These are phyloP conservation scores for Diaporthe ilicicola DNA, from an alignment of 2,329 filamentous ascomycete genomes.

Conservation along the genomic window DNA sequence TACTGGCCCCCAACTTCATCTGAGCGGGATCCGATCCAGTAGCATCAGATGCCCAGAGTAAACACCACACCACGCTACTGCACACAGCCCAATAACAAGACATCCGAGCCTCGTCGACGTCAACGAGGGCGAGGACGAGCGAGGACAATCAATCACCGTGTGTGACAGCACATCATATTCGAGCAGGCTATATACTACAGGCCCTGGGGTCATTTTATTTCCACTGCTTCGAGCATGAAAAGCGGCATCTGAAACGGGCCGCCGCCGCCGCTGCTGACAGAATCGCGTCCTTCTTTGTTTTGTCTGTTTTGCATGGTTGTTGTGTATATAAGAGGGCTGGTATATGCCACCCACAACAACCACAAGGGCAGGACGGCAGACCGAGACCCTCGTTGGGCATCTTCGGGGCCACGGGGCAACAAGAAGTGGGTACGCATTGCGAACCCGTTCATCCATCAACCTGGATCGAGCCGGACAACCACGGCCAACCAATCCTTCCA, in stretches of 20 bases:
- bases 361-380: background rate
- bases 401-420: conserved; percentile 15
- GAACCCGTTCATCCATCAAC: conserved; percentile 23
- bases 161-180: conserved; percentile 8
- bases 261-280: background rate
- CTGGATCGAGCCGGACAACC: conserved; percentile 23
- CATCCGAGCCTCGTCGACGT: background rate
- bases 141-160: background rate
- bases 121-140: background rate
- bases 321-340: conserved; percentile 19
- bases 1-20: conserved; percentile 18
- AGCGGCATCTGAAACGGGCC: conserved; percentile 20
- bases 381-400: background rate
- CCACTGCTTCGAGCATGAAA: conserved; percentile 1
- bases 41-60: conserved; percentile 11
- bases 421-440: conserved; percentile 15
- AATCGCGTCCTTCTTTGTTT: conserved; percentile 12
- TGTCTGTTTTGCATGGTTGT: conserved; percentile 22
- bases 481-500: conserved; percentile 30
- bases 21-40: conserved; percentile 19
- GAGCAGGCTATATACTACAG: background rate
- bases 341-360: conserved; percentile 10
- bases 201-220: background rate
- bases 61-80: background rate
- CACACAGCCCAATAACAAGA: conserved; percentile 13